phyloP scores from a whole-genome alignment of 2,329 filamentous ascomycete species.

The Colletotrichum camelliae region DNA sequence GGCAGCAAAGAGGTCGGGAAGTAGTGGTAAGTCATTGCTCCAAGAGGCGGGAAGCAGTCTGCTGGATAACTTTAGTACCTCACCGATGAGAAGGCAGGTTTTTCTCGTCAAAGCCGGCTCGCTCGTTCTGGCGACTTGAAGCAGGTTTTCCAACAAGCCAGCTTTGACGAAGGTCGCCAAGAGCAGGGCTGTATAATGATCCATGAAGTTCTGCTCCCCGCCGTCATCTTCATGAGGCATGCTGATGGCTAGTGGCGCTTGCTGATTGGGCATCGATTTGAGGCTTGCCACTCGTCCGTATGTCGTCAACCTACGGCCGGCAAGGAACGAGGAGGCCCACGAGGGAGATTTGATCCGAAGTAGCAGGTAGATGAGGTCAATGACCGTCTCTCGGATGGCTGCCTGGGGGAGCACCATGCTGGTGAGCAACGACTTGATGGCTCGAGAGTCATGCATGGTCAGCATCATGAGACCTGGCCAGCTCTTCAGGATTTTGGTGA shows the following conservation, averaged over 20 bases:
- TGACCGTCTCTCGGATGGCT: conserved; percentile 72
- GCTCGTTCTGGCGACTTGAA: conserved; percentile 71
- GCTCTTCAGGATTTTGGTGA: conserved; percentile 86
- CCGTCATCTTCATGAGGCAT: conserved; percentile 67
- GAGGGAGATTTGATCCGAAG: conserved; percentile 90
- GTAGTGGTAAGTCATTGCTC: conserved; percentile 84
- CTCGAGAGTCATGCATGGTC: conserved; percentile 85
- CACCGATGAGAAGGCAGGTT: conserved; percentile 87
- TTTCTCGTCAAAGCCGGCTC: conserved; percentile 80
- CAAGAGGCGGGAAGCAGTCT: conserved; percentile 81
- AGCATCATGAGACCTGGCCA: conserved; percentile 93
- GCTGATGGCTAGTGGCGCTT: conserved; percentile 29
- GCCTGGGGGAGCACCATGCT: conserved; percentile 65
- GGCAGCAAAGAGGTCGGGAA: conserved; percentile 83
- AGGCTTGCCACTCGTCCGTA: conserved; percentile 94
- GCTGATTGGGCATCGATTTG: conserved; percentile 62
- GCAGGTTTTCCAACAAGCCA: conserved; percentile 68
- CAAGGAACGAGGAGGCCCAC: conserved; percentile 95
- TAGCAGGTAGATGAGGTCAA: conserved; percentile 82
- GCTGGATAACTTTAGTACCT: conserved; percentile 88
- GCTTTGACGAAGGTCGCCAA: conserved; percentile 85
- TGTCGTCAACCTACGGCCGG: conserved; percentile 89
- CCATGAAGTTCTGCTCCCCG: conserved; percentile 82
- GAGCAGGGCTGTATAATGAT: conserved; percentile 91
- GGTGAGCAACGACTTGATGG: conserved; percentile 78